Conservation (phyloP, 106 monocot species). For the Acanthochlamys bracteata region DNA sequence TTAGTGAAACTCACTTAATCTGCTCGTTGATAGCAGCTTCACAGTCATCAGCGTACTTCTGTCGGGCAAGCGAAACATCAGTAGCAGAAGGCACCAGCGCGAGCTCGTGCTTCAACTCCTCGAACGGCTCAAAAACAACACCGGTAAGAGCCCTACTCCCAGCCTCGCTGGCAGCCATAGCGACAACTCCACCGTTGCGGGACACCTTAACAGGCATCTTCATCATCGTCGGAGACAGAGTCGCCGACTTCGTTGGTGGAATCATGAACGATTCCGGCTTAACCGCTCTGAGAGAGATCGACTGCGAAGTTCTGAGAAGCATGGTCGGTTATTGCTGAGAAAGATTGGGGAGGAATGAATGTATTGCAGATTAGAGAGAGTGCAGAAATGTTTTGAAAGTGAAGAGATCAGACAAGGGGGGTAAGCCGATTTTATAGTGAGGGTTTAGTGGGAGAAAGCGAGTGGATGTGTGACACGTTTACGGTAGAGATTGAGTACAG, state of each 20-base stretch:
- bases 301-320: slow-evolving; percentile 21
- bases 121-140: slow-evolving; percentile 66
- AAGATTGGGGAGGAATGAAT: background rate
- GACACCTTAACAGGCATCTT: background rate
- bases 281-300: slow-evolving; percentile 4
- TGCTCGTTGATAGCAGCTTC: slow-evolving; percentile 87
- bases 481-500: background rate
- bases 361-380: background rate
- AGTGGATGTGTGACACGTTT: background rate
- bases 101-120: slow-evolving; percentile 64
- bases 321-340: background rate
- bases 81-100: slow-evolving; percentile 33
- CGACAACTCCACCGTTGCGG: background rate
- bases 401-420: background rate
- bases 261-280: slow-evolving; percentile 4
- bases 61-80: slow-evolving; percentile 48
- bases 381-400: slow-evolving; percentile 21
- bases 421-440: background rate
- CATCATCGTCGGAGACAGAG: slow-evolving; percentile 5
- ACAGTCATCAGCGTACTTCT: slow-evolving; percentile 49
- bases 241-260: background rate
- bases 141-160: slow-evolving; percentile 18
- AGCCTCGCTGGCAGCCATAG: background rate
- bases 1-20: slow-evolving; percentile 55
- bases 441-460: background rate